Conservation (phyloP, 2,329 filamentous ascomycete species). For the Aureobasidium sp. region DNA sequence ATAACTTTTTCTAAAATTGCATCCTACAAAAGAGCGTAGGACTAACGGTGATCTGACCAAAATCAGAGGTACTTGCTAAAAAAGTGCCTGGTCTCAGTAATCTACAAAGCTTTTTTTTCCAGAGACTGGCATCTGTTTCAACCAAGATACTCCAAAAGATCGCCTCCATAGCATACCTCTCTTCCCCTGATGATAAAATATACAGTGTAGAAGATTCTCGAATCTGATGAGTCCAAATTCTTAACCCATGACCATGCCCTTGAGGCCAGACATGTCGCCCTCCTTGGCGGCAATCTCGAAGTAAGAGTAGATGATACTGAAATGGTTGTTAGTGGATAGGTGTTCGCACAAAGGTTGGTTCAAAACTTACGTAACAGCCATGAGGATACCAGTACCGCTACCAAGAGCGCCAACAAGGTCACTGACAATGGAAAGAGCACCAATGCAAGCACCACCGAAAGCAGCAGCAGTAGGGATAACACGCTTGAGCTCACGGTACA, state of each 20-base stretch:
- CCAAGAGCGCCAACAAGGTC: slow-evolving; percentile 94
- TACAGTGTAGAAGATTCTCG: slow-evolving; percentile 15
- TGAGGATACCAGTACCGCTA: slow-evolving; percentile 92
- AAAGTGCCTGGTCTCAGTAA: slow-evolving; percentile 8
- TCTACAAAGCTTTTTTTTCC: slow-evolving; percentile 14
- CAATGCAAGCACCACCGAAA: slow-evolving; percentile 98
- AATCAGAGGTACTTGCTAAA: neutral
- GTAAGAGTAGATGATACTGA: slow-evolving; percentile 96
- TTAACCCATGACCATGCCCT: slow-evolving; percentile 56
- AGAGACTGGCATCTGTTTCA: slow-evolving; percentile 5
- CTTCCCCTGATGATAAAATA: slow-evolving; percentile 9
- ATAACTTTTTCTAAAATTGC: slow-evolving; percentile 12
- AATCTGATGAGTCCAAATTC: neutral
- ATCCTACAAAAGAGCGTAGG: slow-evolving; percentile 14
- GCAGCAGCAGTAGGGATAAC: slow-evolving; percentile 97
- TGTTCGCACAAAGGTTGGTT: neutral
- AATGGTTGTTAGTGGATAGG: slow-evolving; percentile 24
- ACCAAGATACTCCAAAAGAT: slow-evolving; percentile 16
- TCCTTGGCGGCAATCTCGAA: slow-evolving; percentile 99
- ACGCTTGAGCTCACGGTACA: slow-evolving; percentile 99
- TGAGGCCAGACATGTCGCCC: slow-evolving; percentile 78
- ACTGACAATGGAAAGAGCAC: slow-evolving; percentile 88
- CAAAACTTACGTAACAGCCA: slow-evolving; percentile 88
- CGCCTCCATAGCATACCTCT: slow-evolving; percentile 6
- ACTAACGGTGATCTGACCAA: slow-evolving; percentile 12